Percentiles rank a stretch among this genome's conserved stretches.
Conservation (phyloP, 805 yeast species). For the Yamadazyma ubonensis region DNA sequence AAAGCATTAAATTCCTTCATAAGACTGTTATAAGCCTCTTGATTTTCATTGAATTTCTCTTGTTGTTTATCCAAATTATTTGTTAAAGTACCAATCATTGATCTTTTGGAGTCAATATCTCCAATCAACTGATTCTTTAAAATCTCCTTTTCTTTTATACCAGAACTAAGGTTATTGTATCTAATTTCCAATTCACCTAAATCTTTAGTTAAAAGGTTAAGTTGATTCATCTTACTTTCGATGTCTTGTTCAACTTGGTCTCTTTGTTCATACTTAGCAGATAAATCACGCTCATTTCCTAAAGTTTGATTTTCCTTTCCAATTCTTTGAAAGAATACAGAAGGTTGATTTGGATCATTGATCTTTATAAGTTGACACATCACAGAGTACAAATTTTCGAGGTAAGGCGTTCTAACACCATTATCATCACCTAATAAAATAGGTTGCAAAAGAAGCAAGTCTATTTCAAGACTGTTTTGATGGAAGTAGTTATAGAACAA, state of each 20-base stretch:
- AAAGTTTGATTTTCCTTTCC: background rate
- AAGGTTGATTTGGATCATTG: conserved; percentile 28
- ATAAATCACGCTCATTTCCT: background rate
- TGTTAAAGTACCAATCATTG: conserved; percentile 18
- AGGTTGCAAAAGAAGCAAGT: conserved; percentile 78
- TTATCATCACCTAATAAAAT: conserved; percentile 87
- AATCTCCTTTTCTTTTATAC: conserved; percentile 21
- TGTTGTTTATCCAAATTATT: conserved; percentile 18
- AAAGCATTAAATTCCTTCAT: conserved; percentile 10
- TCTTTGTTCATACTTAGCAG: conserved; percentile 2
- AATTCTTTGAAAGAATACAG: conserved; percentile 32
- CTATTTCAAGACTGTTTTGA: conserved; percentile 57
- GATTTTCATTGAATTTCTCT: conserved; percentile 13
- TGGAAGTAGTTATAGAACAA: conserved; percentile 65
- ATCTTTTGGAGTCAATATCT: conserved; percentile 22
- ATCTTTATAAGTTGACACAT: conserved; percentile 60
- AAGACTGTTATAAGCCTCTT: conserved; percentile 10
- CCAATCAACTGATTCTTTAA: conserved; percentile 23
- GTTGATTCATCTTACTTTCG: conserved; percentile 20
- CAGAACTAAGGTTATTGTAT: conserved; percentile 16
- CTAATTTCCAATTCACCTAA: conserved; percentile 17
- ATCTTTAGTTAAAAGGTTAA: conserved; percentile 21
- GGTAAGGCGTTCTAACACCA: conserved; percentile 82
- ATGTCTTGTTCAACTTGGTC: conserved; percentile 15
- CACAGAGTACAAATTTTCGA: conserved; percentile 81